Percentiles rank a stretch among this genome's conserved stretches.
phyloP scores from a whole-genome alignment of 495 filamentous ascomycete species.

The Bombardia bombarda region DNA sequence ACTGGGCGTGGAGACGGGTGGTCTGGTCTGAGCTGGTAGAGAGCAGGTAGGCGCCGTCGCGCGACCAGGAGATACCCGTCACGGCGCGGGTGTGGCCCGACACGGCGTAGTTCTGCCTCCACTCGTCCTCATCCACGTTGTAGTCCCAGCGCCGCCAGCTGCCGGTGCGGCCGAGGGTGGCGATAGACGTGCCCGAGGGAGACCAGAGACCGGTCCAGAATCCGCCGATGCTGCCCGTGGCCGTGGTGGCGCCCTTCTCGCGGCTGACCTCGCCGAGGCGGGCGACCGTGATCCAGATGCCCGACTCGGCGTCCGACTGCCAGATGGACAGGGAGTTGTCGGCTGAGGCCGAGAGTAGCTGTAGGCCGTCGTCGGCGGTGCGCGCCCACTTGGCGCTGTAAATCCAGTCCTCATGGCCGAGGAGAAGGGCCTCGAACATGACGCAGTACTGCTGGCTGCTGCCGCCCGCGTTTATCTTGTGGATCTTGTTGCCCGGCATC shows the following conservation, averaged over 20 bases:
- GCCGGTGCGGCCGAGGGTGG: conserved; percentile 81
- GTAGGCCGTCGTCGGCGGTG: conserved; percentile 32
- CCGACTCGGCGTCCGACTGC: conserved; percentile 72
- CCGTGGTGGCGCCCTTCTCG: conserved; percentile 90
- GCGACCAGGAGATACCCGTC: conserved; percentile 77
- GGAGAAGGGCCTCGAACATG: conserved; percentile 89
- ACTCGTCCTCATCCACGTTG: conserved; percentile 44
- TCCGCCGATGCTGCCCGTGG: conserved; percentile 89
- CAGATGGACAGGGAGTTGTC: conserved; percentile 93
- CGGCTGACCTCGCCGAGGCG: conserved; percentile 87
- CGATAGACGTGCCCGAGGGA: conserved; percentile 62
- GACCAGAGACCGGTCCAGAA: conserved; percentile 97
- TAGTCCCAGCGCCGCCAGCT: conserved; percentile 81
- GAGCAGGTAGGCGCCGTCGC: conserved; percentile 73
- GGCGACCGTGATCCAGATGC: conserved; percentile 79
- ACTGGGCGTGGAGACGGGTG: conserved; percentile 83
- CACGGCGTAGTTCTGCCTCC: conserved; percentile 69
- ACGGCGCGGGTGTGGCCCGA: conserved; percentile 77
- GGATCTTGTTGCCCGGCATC: conserved; percentile 74
- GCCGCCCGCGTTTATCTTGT: conserved; percentile 49
- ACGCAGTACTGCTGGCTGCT: conserved; percentile 54
- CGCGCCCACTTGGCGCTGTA: conserved; percentile 76
- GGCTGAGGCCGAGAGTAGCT: conserved; percentile 83
- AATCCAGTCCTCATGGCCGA: conserved; percentile 98
- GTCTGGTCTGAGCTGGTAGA: conserved; percentile 91